These are phyloP conservation scores for Metschnikowia peoriensis DNA, from an alignment of 805 yeast genomes.

Conservation along the genomic window DNA sequence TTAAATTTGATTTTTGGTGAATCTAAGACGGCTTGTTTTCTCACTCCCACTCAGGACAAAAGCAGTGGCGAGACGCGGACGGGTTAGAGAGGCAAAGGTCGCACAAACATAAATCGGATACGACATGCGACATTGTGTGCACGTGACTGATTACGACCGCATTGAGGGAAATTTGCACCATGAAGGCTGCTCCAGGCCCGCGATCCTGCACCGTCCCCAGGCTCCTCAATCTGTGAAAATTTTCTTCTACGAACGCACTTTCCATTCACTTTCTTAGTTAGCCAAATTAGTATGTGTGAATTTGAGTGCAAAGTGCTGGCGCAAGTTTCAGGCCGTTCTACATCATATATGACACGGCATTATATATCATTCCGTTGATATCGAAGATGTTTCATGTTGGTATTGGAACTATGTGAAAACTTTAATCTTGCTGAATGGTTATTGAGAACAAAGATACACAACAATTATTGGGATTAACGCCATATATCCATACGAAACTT, in stretches of 20 bases:
- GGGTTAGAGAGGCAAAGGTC: neutral
- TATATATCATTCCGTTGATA: neutral
- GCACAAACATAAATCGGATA: neutral
- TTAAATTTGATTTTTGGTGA: too few species aligned
- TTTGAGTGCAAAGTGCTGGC: slow-evolving; percentile 7
- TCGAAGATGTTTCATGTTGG: neutral
- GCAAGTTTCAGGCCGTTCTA: neutral
- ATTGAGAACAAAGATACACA: too few species aligned
- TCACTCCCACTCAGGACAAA: neutral
- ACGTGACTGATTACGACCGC: slow-evolving; percentile 4
- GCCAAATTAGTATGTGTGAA: slow-evolving; percentile 21
- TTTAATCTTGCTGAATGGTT: too few species aligned
- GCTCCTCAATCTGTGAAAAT: slow-evolving; percentile 19
- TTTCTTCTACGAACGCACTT: slow-evolving; percentile 17
- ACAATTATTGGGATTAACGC: too few species aligned
- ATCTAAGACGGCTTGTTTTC: too few species aligned
- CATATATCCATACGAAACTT: neutral
- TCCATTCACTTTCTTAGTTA: slow-evolving; percentile 15
- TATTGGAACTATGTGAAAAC: neutral
- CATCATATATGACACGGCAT: neutral
- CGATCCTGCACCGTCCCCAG: slow-evolving; percentile 16
- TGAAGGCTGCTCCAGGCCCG: slow-evolving; percentile 3
- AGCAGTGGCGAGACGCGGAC: neutral
- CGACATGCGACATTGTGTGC: slow-evolving; percentile 11
- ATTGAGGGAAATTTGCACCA: neutral